Conservation (phyloP, 2,329 filamentous ascomycete species). For the Chaetomium globosum region DNA sequence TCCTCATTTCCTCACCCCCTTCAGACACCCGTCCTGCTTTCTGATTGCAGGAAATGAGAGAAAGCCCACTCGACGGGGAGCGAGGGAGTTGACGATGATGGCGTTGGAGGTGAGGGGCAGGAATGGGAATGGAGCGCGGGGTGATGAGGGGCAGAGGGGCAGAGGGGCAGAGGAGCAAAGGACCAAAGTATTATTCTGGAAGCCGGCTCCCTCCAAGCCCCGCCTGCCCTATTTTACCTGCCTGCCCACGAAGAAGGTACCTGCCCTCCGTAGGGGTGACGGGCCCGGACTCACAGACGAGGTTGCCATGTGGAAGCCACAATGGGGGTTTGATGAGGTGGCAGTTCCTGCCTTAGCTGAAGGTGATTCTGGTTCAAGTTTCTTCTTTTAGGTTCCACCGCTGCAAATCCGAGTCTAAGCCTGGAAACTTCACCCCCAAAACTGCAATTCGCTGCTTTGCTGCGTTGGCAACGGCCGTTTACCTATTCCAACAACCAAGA, state of each 20-base stretch:
- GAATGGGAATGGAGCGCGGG: not conserved
- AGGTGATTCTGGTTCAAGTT: not conserved
- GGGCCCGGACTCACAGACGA: not conserved
- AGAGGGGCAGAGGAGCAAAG: conserved; percentile 18
- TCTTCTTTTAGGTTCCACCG: conserved; percentile 8
- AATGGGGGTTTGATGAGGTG: conserved; percentile 20
- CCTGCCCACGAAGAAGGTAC: not conserved
- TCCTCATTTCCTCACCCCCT: not conserved
- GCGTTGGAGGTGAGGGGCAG: conserved; percentile 9
- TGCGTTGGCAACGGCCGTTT: conserved; percentile 7
- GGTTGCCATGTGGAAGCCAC: conserved; percentile 25
- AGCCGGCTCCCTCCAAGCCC: conserved; percentile 5
- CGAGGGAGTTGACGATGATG: not conserved
- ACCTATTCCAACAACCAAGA: not conserved
- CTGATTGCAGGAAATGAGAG: not conserved
- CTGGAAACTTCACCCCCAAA: not conserved
- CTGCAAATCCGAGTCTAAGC: not conserved
- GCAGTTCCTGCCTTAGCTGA: conserved; percentile 13
- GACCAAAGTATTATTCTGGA: conserved; percentile 25
- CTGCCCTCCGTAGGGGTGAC: not conserved
- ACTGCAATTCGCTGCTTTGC: conserved; percentile 2
- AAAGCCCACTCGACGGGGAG: not conserved
- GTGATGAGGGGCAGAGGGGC: conserved; percentile 21
- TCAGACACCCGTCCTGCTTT: not conserved
- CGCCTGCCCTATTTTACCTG: not conserved